phyloP scores from a whole-genome alignment of 441 rosid genomes.

The Erodium texanum region DNA sequence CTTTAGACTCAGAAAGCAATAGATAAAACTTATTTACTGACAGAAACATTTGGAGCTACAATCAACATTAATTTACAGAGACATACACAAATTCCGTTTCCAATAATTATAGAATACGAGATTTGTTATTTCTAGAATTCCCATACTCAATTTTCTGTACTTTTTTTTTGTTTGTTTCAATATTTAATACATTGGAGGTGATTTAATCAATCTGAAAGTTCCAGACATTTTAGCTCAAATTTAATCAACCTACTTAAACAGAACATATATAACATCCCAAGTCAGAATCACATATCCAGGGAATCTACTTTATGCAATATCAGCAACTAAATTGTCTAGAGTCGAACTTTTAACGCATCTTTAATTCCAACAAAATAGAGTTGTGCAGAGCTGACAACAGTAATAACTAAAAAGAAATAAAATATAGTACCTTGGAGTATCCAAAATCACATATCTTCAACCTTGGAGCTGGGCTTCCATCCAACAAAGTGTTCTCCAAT shows the following conservation, averaged over 20 bases:
- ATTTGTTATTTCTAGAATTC: neutral
- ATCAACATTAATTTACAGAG: too few species aligned
- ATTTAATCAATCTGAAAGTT: neutral
- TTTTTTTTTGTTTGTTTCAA: neutral
- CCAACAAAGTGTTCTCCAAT: constrained; percentile 57
- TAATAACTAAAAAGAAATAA: neutral
- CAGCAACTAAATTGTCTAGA: too few species aligned
- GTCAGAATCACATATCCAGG: too few species aligned
- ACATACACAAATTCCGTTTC: too few species aligned
- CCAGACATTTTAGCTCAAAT: neutral
- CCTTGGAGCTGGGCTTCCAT: constrained; percentile 68
- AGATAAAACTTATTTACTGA: too few species aligned
- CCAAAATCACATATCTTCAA: constrained; percentile 68
- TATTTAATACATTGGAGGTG: neutral
- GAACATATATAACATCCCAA: neutral
- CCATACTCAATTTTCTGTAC: neutral
- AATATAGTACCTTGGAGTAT: constrained; percentile 45
- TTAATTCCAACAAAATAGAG: neutral
- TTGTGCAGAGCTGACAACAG: neutral
- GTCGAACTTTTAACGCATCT: too few species aligned
- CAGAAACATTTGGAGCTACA: too few species aligned
- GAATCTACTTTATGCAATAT: too few species aligned
- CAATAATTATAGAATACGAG: neutral
- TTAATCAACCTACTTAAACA: neutral
- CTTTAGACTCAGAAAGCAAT: too few species aligned